These are phyloP conservation scores for Aspergillus ochraceoroseus DNA, from an alignment of 2,329 filamentous ascomycete genomes.

Conservation along the genomic window DNA sequence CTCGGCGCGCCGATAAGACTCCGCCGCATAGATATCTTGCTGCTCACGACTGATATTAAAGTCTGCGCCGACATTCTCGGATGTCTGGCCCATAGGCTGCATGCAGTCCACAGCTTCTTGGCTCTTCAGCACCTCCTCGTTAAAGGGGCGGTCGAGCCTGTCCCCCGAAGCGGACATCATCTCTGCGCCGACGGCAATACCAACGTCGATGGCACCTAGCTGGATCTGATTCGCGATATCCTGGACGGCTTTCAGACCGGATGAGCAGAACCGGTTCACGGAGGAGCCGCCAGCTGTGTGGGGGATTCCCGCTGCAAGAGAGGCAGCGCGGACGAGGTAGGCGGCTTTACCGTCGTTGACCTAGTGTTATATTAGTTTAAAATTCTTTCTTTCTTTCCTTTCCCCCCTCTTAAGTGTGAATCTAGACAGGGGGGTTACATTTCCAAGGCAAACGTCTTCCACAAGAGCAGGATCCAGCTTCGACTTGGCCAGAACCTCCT, in stretches of 20 bases:
- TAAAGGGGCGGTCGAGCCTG: conserved; percentile 65
- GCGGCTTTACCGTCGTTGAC: conserved; percentile 79
- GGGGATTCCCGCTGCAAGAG: conserved; percentile 87
- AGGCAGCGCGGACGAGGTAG: conserved; percentile 84
- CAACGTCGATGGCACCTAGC: conserved; percentile 74
- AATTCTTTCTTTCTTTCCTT: conserved; percentile 6
- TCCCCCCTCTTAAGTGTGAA: conserved; percentile 7
- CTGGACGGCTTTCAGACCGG: conserved; percentile 88
- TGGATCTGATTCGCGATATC: conserved; percentile 88
- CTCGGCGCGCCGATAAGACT: conserved; percentile 84
- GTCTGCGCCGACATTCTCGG: conserved; percentile 89
- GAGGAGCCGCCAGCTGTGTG: conserved; percentile 77
- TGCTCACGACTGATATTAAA: conserved; percentile 75
- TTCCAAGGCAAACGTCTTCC: conserved; percentile 88
- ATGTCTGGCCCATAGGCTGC: conserved; percentile 97
- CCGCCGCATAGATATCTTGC: conserved; percentile 81
- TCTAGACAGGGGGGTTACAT: conserved; percentile 54
- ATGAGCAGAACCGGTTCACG: conserved; percentile 95
- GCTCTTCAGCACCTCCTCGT: conserved; percentile 67
- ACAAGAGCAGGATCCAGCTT: conserved; percentile 74
- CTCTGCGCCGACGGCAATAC: conserved; percentile 83
- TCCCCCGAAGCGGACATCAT: conserved; percentile 75
- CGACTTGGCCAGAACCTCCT: conserved; percentile 66
- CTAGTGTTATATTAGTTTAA: conserved; percentile 35
- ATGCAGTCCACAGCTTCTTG: conserved; percentile 81